Evolutionary conservation across 1,284 basidiomycete species (phyloP), one percentile per base, ranked within the genome.

Genomic region (Apiotrichum veenhuisii): DNA sequence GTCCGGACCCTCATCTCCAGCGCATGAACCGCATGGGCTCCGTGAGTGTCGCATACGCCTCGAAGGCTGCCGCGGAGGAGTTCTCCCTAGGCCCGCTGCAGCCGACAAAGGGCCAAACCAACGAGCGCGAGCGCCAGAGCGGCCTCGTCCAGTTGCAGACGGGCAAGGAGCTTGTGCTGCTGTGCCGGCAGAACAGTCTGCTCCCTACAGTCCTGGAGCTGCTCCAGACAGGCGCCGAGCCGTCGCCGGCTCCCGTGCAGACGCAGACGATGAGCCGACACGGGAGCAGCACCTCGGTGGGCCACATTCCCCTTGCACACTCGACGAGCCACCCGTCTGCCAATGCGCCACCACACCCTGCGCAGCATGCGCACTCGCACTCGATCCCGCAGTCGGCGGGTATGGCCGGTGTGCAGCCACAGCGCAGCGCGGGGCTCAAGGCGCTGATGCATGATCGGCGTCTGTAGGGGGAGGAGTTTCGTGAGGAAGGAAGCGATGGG

Each of bases 161-260:
- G 11, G 76, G 75, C 23, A 76, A 76, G 51, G 75, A 76, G 59
- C 61, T 77, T 36, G 73, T 76, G 12, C 56, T 77, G n/a, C 63
- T 75, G 0, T 76, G 75, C 50, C 62, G 75, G 40, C 76, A 77
- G 54, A 77, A 77, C 59, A 72, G 70, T 46, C 58, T 77, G 9
- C 58, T 77, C 23, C 74, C 75, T 12, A 59, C 70, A 1, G 62
- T 77, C 27, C 61, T 77, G 42, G 71, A 73, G 56, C 60, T 76
- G 26, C 54, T 77, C 18, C 68, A 73, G 40, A 42, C 20, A 12
- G 52, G 50, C n/a, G 26, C 52, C 2, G 49, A 58, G 37, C 36
- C 37, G 14, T 22, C 47, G 17, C 18, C 18, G 23, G 33, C 4
- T 10, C 20, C 22, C 33, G 12, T n/a, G 38, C 18, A 10, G 10